These are phyloP conservation scores for Verbena officinalis DNA, from an alignment of 257 asterid species.

Conservation along the genomic window DNA sequence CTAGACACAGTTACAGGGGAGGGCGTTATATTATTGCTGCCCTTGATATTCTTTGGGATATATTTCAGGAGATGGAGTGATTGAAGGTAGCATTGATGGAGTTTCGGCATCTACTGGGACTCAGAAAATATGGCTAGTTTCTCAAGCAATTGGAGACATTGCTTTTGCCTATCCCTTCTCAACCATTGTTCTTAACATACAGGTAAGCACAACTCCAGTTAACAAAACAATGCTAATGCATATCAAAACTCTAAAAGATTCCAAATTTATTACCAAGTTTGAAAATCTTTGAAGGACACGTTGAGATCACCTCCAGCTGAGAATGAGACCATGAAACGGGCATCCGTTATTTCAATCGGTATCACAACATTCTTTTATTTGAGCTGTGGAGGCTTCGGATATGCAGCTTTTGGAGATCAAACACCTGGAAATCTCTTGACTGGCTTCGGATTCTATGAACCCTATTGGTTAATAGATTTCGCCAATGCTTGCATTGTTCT, in stretches of 20 bases:
- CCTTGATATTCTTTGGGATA: neutral
- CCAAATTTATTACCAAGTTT: neutral
- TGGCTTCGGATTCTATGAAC: conserved; percentile 77
- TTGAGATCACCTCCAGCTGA: conserved; percentile 70
- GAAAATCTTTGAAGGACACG: conserved; percentile 52
- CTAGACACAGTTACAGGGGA: too few relatives aligned
- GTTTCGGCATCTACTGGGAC: conserved; percentile 45
- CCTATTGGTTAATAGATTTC: conserved; percentile 69
- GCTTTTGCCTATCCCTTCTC: conserved; percentile 79
- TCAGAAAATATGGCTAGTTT: conserved; percentile 59
- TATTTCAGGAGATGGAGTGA: conserved; percentile 59
- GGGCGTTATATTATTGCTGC: too few relatives aligned
- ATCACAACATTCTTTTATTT: conserved; percentile 60
- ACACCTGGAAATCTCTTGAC: conserved; percentile 78
- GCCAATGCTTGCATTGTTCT: conserved; percentile 68
- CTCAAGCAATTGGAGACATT: conserved; percentile 76
- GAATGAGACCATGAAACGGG: conserved; percentile 65
- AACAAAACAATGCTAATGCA: neutral
- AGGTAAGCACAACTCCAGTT: conserved; percentile 40
- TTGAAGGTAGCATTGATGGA: conserved; percentile 64
- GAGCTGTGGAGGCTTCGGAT: conserved; percentile 67
- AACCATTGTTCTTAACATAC: conserved; percentile 59
- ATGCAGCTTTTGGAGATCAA: conserved; percentile 70
- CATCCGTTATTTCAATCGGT: conserved; percentile 45
- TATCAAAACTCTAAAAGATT: neutral